Base-by-base conservation (phyloP, 2,329 filamentous ascomycete species). In the Cyclaneusma minus region DNA sequence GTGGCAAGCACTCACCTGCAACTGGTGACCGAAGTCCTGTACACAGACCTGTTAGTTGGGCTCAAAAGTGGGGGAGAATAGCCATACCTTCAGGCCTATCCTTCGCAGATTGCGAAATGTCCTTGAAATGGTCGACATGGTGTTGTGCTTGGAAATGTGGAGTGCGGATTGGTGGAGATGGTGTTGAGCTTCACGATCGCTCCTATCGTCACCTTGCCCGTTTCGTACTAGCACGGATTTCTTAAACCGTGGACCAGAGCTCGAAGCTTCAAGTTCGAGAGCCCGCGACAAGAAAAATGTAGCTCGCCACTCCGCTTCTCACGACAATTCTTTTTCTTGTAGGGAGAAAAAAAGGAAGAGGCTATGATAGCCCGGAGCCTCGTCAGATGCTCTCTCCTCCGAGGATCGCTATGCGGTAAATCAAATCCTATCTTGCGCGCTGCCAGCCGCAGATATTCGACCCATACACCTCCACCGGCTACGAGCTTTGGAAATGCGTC, bases 81-180 rank as follows among this genome's bases (percentile, higher is more conserved):
- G 10, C 33, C 56, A 37, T 55, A 84, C 84, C 76, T 85, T 92
- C 48, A 94, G 48, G 29, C 89, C 89, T 50, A 92, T 71, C 58
- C 71, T 76, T 62, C 83, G 76, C 50, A 94, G 52, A 54, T 94
- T 92, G 55, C 74, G 67, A 48, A 94, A 56, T 14, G 87, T 94
- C 57, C 89, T 77, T 40, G 74, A 56, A 45, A 93, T 61, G 34
- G 83, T 93, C 63, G 89, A 95, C 89, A 98, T 98, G 52, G 52
- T 64, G 58, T 49, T 43, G 33, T 36, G 17, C 29, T 32, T 33
- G 38, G 39, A 45, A 30, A 23, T 13, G 21, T 13, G 12, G 15
- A 25, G 17, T 17, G n/a, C 15, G 14, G 14, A 14, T 27, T 12
- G 22, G 22, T 8, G 13, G 22, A 8, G 22, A 13, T 24, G 22